A percentile compares a stretch with the other conserved stretches of the same genome.
Conservation (phyloP, 768 basidiomycete species). For the Hortiboletus campestris region DNA sequence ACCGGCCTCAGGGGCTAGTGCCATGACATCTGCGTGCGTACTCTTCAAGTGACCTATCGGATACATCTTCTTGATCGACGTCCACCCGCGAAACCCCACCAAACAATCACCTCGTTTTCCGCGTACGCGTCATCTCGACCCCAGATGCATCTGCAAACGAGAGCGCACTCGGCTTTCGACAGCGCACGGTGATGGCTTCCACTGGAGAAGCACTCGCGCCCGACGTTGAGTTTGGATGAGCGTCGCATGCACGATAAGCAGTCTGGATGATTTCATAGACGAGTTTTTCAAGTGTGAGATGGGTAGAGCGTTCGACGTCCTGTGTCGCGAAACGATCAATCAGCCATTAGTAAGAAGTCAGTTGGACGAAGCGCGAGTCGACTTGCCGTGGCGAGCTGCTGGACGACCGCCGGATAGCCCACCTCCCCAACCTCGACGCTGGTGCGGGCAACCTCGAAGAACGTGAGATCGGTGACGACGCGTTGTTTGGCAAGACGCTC, state of each 20-base stretch:
- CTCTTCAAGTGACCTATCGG: no score
- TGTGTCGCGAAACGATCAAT: background rate
- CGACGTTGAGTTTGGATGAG: background rate
- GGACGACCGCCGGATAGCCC: conserved; percentile 39
- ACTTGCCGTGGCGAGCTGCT: conserved; percentile 29
- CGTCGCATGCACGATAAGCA: conserved; percentile 60
- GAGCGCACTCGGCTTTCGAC: conserved; percentile 71
- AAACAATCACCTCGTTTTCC: background rate
- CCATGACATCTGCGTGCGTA: no score
- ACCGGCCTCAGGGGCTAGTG: no score
- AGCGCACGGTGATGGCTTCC: conserved; percentile 46
- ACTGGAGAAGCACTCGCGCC: conserved; percentile 26
- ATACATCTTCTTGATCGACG: no score
- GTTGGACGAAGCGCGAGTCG: background rate
- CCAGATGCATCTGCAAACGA: conserved; percentile 64
- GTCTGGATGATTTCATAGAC: conserved; percentile 48
- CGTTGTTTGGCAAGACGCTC: conserved; percentile 66
- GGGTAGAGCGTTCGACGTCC: conserved; percentile 9
- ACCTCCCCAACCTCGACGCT: conserved; percentile 11
- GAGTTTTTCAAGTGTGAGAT: conserved; percentile 24
- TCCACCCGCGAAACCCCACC: no score
- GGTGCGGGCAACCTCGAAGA: conserved; percentile 33
- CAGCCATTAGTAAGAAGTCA: background rate
- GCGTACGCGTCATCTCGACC: conserved; percentile 54
- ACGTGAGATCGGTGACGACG: conserved; percentile 52